Conservation (phyloP, 1,284 basidiomycete species). For the Singerocomus rubriflavus region DNA sequence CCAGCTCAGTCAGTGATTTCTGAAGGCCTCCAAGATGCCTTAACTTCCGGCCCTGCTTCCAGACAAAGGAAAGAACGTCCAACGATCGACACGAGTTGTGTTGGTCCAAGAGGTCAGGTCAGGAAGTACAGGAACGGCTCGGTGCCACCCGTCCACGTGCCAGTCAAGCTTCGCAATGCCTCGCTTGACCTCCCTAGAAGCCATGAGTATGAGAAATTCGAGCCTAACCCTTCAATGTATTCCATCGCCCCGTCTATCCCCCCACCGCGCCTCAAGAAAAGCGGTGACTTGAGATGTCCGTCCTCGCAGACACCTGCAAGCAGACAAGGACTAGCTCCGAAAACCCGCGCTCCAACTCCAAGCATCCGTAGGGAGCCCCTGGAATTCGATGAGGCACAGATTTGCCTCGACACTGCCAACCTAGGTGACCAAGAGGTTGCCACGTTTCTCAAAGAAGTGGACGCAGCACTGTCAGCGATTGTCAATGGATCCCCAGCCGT, state of each 20-base stretch:
- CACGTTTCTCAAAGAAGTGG: conserved; percentile 32
- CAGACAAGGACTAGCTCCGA: conserved; percentile 25
- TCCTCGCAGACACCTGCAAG: conserved; percentile 29
- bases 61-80: conserved; percentile 32
- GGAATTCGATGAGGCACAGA: conserved; percentile 31
- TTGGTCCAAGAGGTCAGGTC: conserved; percentile 31
- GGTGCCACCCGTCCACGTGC: conserved; percentile 30
- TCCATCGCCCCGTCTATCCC: conserved; percentile 31
- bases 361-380: conserved; percentile 30
- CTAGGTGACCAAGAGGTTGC: conserved; percentile 31
- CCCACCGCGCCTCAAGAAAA: conserved; percentile 23
- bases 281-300: conserved; percentile 21
- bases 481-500: conserved; percentile 28
- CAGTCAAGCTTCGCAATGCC: conserved; percentile 29
- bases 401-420: conserved; percentile 31
- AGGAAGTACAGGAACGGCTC: conserved; percentile 32
- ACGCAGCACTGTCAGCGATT: conserved; percentile 27
- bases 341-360: conserved; percentile 20
- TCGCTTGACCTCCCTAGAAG: conserved; percentile 30
- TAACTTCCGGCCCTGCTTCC: conserved; percentile 16
- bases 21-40: conserved; percentile 13
- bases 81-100: conserved; percentile 32
- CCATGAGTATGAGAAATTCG: conserved; percentile 25
- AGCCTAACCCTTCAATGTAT: conserved; percentile 32
- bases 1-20: conserved; percentile 26